Conservation (phyloP, 257 asterid species). For the Gardenia jasminoides region DNA sequence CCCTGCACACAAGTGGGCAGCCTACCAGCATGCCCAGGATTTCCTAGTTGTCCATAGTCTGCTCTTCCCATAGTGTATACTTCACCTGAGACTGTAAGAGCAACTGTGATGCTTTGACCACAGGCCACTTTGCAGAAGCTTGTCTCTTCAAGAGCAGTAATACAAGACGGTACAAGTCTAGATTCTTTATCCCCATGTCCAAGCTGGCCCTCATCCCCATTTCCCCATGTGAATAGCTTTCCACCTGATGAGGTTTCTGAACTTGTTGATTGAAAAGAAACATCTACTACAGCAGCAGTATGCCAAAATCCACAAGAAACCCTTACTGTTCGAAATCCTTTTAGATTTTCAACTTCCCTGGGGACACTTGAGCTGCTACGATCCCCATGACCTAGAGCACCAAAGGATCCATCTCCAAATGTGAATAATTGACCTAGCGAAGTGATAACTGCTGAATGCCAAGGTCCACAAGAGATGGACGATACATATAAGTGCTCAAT, state of each 20-base stretch:
- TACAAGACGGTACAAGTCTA: conserved; percentile 40
- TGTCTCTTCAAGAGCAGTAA: conserved; percentile 31
- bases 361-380: conserved; percentile 47
- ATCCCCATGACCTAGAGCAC: conserved; percentile 79
- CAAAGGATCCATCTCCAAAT: conserved; percentile 80
- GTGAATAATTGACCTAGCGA: conserved; percentile 60
- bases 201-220: conserved; percentile 72
- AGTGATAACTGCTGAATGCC: conserved; percentile 75
- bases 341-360: conserved; percentile 56
- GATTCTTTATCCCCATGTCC: conserved; percentile 59
- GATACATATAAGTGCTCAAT: conserved; percentile 49
- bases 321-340: conserved; percentile 42
- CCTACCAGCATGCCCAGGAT: conserved; percentile 32
- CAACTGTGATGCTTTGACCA: conserved; percentile 66
- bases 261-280: conserved; percentile 25
- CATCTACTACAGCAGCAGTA: conserved; percentile 70
- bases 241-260: conserved; percentile 28
- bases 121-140: conserved; percentile 60
- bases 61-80: conserved; percentile 62
- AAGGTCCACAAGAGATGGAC: conserved; percentile 68
- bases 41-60: conserved; percentile 41
- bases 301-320: conserved; percentile 82
- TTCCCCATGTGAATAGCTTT: conserved; percentile 82
- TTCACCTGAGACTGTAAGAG: conserved; percentile 58
- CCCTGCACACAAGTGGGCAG: conserved; percentile 47